phyloP scores from a whole-genome alignment of 495 filamentous ascomycete genomes.

The Penicillium mononematosum region DNA sequence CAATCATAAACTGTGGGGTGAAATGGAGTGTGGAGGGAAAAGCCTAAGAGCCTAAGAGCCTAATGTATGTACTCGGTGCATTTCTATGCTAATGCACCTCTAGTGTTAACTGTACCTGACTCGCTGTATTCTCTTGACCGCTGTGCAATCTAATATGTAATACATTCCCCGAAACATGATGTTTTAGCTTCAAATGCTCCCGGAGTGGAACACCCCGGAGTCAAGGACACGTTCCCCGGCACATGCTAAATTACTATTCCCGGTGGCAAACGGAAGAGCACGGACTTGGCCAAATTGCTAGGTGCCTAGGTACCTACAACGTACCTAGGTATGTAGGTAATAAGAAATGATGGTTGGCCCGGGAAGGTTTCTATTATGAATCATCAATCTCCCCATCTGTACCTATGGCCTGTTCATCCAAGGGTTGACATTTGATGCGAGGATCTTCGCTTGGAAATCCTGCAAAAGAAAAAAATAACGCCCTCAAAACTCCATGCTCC shows the following conservation, averaged over 20 bases:
- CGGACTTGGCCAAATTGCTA: constrained; percentile 5
- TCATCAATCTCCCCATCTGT: constrained; percentile 1
- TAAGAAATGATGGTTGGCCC: constrained; percentile 9
- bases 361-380: constrained; percentile 11
- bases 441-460: background rate
- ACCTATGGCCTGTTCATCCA: background rate
- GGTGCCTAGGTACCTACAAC: too few relatives aligned
- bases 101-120: too few relatives aligned
- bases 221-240: constrained; percentile 12
- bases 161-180: background rate
- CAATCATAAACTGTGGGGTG: constrained; percentile 13
- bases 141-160: background rate
- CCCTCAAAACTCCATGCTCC: constrained; percentile 24
- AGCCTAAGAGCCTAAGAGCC: background rate
- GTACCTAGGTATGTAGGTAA: background rate
- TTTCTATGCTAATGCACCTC: too few relatives aligned
- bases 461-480: constrained; percentile 1
- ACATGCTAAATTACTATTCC: constrained; percentile 18
- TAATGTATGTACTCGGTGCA: background rate
- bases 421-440: background rate
- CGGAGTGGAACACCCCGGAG: constrained; percentile 17
- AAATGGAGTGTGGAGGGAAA: constrained; percentile 1
- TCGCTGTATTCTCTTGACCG: background rate
- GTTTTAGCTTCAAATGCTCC: background rate
- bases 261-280: constrained; percentile 17